Base-by-base conservation (phyloP, 306 rosid genomes). In the Rosa lucieae region DNA sequence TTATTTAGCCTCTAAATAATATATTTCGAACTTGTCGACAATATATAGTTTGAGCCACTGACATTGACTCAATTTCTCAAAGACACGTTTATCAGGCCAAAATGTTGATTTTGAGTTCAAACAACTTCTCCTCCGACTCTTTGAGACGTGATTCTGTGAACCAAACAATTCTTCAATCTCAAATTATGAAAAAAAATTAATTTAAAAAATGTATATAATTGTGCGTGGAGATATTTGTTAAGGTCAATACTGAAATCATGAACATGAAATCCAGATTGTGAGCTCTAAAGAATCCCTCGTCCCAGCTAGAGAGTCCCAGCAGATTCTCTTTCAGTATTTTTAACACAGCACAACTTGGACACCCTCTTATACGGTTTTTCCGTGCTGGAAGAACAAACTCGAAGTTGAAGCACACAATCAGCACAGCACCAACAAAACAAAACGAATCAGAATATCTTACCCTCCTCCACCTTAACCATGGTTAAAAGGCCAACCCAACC, bases 321-420 rank as follows among this genome's bases (percentile, higher is more conserved):
- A 55, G 63, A 55, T 39, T 73, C 52, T 40, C 5, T 40, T 42
- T 32, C 0, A 8, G 65, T 39, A 56, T 21, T 74, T 42, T 15
- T 58, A n/a, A 40, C 21, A n/a, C 15, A 7, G 53, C 42, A 59
- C 70, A 75, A 75, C 47, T 18, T 76, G 8, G 39, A 32, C 71
- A 32, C 35, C 79, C 62, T 17, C 52, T 29, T 15, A 52, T 72
- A 17, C 76, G 47, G 39, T 5, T 59, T 32, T 17, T 39, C 5
- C 51, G 61, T 63, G 79, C 79, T 63, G 79, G 78, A 76, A 63
- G 62, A 62, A 76, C 47, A 18, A 62, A 76, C 79, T 65, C 71
- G 29, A 63, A 44, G 62, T 46, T 47, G 79, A 46, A 47, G 61
- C 62, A 47, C 62, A 76, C 72, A 47, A 10, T 32, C 52, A 32